These are phyloP conservation scores for Solanum hybrid DNA, from an alignment of 305 asterid genomes.

Conservation along the genomic window DNA sequence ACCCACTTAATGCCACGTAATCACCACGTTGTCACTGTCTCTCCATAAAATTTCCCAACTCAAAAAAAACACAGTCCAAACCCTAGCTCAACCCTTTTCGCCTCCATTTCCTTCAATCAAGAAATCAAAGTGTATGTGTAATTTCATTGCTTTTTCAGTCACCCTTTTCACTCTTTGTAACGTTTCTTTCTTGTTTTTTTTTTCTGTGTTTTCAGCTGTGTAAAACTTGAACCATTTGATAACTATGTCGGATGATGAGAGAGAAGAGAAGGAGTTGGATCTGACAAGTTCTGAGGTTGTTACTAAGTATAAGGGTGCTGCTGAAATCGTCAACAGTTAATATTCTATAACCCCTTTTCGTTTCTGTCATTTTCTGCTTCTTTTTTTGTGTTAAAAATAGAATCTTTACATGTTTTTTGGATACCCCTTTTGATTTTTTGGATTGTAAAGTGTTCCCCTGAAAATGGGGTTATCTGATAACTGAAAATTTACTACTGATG, in stretches of 20 bases:
- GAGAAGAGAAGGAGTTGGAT: slow-evolving; percentile 35
- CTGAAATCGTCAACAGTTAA: slow-evolving; percentile 32
- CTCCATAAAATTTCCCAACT: not conserved
- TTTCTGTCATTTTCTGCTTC: not conserved
- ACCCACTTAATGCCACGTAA: not conserved
- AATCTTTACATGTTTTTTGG: not conserved
- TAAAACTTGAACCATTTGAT: not conserved
- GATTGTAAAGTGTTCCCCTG: not conserved
- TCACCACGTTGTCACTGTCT: not conserved
- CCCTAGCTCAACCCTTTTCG: not conserved
- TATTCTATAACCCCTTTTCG: not conserved
- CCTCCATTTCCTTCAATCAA: not conserved
- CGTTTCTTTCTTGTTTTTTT: not conserved
- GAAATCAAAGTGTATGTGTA: not conserved
- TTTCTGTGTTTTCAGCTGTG: not conserved
- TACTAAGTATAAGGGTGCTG: slow-evolving; percentile 30
- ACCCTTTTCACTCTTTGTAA: not conserved
- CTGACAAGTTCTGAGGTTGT: slow-evolving; percentile 31
- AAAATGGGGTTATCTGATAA: not conserved
- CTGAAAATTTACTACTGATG: not conserved
- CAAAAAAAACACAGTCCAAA: not conserved
- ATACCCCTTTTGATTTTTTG: not conserved
- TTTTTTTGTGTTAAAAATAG: not conserved
- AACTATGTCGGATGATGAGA: slow-evolving; percentile 31
- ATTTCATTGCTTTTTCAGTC: not conserved